Evolutionary conservation across 2,329 filamentous ascomycete species (phyloP).

Genomic region (Cryphonectria naterciae): DNA sequence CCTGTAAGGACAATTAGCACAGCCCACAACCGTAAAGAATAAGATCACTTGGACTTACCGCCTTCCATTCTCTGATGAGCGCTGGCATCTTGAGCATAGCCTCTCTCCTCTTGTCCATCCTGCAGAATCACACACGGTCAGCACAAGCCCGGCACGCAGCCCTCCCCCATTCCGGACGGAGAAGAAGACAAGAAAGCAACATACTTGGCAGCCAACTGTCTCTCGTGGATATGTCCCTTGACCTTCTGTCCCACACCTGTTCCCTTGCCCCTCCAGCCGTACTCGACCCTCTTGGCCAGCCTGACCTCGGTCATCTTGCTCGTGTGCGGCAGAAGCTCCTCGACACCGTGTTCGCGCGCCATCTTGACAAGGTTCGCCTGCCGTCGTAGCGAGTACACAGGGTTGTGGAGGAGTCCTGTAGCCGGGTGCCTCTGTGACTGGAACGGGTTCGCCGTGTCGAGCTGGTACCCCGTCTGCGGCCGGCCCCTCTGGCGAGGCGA

Average conservation of each 20-base stretch:
- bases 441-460: slow-evolving; percentile 76
- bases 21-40: neutral
- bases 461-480: slow-evolving; percentile 54
- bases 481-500: slow-evolving; percentile 42
- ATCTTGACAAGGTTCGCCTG: slow-evolving; percentile 92
- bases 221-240: slow-evolving; percentile 94
- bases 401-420: slow-evolving; percentile 83
- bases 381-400: slow-evolving; percentile 79
- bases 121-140: slow-evolving; percentile 43
- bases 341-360: slow-evolving; percentile 76
- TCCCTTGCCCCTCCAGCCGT: slow-evolving; percentile 84
- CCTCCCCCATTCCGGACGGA: neutral
- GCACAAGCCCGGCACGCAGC: slow-evolving; percentile 27
- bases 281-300: slow-evolving; percentile 73
- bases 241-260: slow-evolving; percentile 91
- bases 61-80: slow-evolving; percentile 91
- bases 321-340: slow-evolving; percentile 77
- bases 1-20: slow-evolving; percentile 47
- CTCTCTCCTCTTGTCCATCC: slow-evolving; percentile 84
- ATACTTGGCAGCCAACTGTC: slow-evolving; percentile 76
- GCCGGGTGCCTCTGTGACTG: slow-evolving; percentile 74
- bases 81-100: slow-evolving; percentile 96
- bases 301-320: slow-evolving; percentile 75
- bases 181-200: slow-evolving; percentile 38
- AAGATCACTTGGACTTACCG: slow-evolving; percentile 60